Conservation (phyloP, 148 eudicot species). For the Cornus controversa region DNA sequence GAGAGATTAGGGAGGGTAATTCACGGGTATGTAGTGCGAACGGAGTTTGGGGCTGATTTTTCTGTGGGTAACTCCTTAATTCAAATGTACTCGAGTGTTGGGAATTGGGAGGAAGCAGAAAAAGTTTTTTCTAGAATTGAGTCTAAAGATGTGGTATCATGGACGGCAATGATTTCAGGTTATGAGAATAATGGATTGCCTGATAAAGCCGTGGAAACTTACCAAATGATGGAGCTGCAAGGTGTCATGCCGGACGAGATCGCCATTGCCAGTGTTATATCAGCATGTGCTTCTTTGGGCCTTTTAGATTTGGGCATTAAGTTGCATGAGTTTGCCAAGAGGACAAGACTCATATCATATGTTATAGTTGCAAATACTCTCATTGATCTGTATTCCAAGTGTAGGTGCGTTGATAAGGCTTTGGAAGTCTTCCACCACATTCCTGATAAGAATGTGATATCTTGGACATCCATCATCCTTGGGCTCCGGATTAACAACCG, state of each 20-base stretch:
- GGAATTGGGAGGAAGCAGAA: constrained; percentile 68
- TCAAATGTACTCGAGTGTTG: constrained; percentile 63
- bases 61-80: constrained; percentile 68
- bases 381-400: constrained; percentile 81
- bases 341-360: constrained; percentile 52
- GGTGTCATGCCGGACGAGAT: constrained; percentile 68
- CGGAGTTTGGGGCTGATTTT: constrained; percentile 53
- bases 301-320: constrained; percentile 57
- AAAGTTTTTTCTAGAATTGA: constrained; percentile 55
- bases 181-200: constrained; percentile 67
- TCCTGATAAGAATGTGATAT: constrained; percentile 64
- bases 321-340: constrained; percentile 70
- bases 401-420: constrained; percentile 68
- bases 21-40: constrained; percentile 60
- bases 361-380: constrained; percentile 66
- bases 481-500: constrained; percentile 71
- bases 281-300: constrained; percentile 81
- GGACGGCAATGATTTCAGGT: constrained; percentile 93
- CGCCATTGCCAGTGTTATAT: constrained; percentile 61
- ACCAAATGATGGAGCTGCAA: constrained; percentile 60
- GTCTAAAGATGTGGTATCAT: constrained; percentile 73
- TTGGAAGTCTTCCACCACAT: constrained; percentile 72
- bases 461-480: constrained; percentile 84
- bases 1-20: constrained; percentile 57
- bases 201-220: constrained; percentile 63